These are phyloP conservation scores for Gleditsia sinensis DNA, from an alignment of 306 rosid species.

Conservation along the genomic window DNA sequence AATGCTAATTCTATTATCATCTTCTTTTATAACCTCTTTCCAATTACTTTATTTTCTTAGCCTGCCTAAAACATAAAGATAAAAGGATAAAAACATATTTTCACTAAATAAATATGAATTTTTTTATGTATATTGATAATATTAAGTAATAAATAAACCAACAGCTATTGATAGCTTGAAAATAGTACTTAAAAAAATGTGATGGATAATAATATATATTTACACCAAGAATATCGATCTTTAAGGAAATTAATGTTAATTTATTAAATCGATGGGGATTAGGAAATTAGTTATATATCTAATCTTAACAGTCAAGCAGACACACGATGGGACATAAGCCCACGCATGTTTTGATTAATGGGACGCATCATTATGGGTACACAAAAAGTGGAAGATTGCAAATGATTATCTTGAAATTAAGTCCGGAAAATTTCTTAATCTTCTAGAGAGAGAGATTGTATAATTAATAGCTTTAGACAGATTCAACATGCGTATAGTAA, in stretches of 20 bases:
- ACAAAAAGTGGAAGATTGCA: background rate
- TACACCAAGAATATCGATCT: background rate
- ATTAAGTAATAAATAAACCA: no score
- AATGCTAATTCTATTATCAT: background rate
- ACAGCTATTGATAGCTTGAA: no score
- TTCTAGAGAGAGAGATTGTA: no score
- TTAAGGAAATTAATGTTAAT: background rate
- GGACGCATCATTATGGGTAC: constrained; percentile 5
- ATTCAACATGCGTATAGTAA: background rate
- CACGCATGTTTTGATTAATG: constrained; percentile 8
- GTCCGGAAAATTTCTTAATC: background rate
- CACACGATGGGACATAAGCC: constrained; percentile 19
- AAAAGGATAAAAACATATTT: no score
- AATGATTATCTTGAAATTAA: constrained; percentile 19
- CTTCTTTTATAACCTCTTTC: background rate
- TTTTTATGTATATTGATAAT: no score
- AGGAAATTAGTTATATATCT: background rate
- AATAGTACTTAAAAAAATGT: no score
- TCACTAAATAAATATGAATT: no score
- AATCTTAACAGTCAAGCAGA: background rate
- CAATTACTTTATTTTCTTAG: background rate
- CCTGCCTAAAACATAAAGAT: background rate
- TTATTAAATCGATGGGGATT: background rate
- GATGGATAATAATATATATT: no score
- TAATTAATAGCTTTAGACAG: no score